Evolutionary conservation across 2,329 filamentous ascomycete genomes (phyloP).

Genomic region (Botrytis sinoallii): DNA sequence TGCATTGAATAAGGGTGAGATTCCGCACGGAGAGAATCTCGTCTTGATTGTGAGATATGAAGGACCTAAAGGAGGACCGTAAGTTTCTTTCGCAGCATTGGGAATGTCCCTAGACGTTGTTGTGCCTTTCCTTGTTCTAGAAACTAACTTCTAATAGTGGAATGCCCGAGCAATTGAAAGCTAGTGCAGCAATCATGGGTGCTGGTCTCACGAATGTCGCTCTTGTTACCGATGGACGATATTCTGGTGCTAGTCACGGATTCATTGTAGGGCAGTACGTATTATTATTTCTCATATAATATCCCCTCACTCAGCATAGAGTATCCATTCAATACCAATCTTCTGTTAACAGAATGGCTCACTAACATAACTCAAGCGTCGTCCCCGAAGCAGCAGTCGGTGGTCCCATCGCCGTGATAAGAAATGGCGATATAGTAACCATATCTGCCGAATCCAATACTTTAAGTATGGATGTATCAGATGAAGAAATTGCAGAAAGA

Average conservation of each 20-base stretch:
- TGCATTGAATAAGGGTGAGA: slow-evolving; percentile 66
- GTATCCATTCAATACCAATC: too few species aligned
- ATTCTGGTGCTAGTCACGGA: slow-evolving; percentile 69
- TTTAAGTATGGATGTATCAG: slow-evolving; percentile 63
- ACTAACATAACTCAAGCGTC: slow-evolving; percentile 44
- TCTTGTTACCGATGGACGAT: slow-evolving; percentile 87
- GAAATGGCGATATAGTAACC: slow-evolving; percentile 76
- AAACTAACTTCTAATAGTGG: slow-evolving; percentile 44
- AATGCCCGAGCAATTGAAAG: slow-evolving; percentile 93
- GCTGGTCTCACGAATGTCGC: slow-evolving; percentile 84
- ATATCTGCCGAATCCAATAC: slow-evolving; percentile 80
- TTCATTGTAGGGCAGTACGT: slow-evolving; percentile 80
- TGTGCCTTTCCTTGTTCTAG: neutral
- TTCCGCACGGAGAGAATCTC: slow-evolving; percentile 73
- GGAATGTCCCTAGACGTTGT: too few species aligned
- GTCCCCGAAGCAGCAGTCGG: slow-evolving; percentile 87
- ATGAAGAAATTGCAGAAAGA: slow-evolving; percentile 65
- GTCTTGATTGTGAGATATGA: slow-evolving; percentile 92
- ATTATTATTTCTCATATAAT: neutral
- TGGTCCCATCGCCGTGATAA: slow-evolving; percentile 80
- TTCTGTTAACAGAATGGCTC: rapidly evolving
- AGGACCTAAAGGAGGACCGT: slow-evolving; percentile 83
- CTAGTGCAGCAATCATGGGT: slow-evolving; percentile 88
- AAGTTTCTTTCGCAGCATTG: neutral
- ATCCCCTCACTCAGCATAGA: neutral